Percentiles rank a stretch among this genome's conserved stretches.
Evolutionary conservation across 2,329 filamentous ascomycete genomes (phyloP).

Genomic region (Penicillium sp.): DNA sequence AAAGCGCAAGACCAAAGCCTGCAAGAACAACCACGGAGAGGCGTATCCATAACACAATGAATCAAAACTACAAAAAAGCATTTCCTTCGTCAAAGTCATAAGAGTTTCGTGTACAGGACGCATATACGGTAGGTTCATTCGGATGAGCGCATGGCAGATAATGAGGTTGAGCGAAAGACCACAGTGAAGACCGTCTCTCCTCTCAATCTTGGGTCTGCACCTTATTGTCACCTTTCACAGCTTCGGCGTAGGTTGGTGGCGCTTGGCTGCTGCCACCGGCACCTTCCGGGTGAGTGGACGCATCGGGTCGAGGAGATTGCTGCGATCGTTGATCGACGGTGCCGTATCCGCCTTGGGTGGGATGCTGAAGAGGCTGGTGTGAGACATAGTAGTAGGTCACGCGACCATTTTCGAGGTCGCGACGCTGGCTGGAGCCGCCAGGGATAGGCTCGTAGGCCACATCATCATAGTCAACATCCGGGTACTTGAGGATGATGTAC

Average conservation of each 20-base stretch:
- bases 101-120: slow-evolving; percentile 6
- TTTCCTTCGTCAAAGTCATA: slow-evolving; percentile 23
- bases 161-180: neutral
- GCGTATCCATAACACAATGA: slow-evolving; percentile 3
- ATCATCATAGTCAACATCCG: slow-evolving; percentile 63
- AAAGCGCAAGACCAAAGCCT: neutral
- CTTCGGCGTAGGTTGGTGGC: slow-evolving; percentile 85
- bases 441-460: slow-evolving; percentile 59
- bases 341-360: slow-evolving; percentile 32
- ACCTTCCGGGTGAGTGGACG: slow-evolving; percentile 16
- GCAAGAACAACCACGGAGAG: neutral
- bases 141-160: slow-evolving; percentile 1
- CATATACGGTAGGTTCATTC: slow-evolving; percentile 2
- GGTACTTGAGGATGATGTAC: slow-evolving; percentile 94
- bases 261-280: slow-evolving; percentile 31
- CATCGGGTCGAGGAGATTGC: slow-evolving; percentile 15
- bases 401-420: slow-evolving; percentile 39
- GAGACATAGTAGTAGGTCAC: slow-evolving; percentile 77
- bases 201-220: slow-evolving; percentile 62
- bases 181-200: neutral
- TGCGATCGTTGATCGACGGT: slow-evolving; percentile 30
- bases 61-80: slow-evolving; percentile 14
- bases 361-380: slow-evolving; percentile 40
- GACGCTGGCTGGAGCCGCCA: slow-evolving; percentile 47
- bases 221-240: slow-evolving; percentile 85